These are phyloP conservation scores for Millerago galiae DNA, from an alignment of 805 yeast genomes.

Conservation along the genomic window DNA sequence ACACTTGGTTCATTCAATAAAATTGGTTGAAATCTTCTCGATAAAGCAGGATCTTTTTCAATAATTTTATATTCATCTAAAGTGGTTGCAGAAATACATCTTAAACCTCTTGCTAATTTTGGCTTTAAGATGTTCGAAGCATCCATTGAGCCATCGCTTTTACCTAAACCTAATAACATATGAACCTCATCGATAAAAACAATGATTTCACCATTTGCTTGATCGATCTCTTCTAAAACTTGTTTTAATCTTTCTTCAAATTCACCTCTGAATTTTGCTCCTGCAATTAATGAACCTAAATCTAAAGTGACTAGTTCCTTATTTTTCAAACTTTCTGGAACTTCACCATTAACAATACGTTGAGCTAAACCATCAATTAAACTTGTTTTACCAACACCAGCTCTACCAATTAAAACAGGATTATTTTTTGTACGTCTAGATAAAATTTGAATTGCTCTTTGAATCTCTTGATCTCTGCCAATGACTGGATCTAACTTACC, in stretches of 20 bases:
- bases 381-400: constrained; percentile 98
- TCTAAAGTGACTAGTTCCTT: constrained; percentile 81
- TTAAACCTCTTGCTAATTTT: constrained; percentile 87
- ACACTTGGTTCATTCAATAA: constrained; percentile 82
- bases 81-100: constrained; percentile 96
- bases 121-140: constrained; percentile 93
- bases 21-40: constrained; percentile 90
- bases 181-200: constrained; percentile 90
- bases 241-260: constrained; percentile 84
- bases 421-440: constrained; percentile 92
- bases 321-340: constrained; percentile 88
- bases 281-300: constrained; percentile 83
- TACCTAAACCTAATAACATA: constrained; percentile 82
- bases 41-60: constrained; percentile 93
- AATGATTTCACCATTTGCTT: constrained; percentile 66
- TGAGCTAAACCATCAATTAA: constrained; percentile 96
- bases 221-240: constrained; percentile 79
- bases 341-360: constrained; percentile 84
- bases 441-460: constrained; percentile 85
- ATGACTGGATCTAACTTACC: constrained; percentile 96
- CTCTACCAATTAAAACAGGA: constrained; percentile 91
- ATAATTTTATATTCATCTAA: constrained; percentile 90
- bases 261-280: constrained; percentile 94
- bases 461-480: constrained; percentile 93
- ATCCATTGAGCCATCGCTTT: constrained; percentile 91